Percentiles rank a stretch among this genome's conserved stretches.
phyloP scores from a whole-genome alignment of 495 filamentous ascomycete species.

The Hyaloscypha variabilis region DNA sequence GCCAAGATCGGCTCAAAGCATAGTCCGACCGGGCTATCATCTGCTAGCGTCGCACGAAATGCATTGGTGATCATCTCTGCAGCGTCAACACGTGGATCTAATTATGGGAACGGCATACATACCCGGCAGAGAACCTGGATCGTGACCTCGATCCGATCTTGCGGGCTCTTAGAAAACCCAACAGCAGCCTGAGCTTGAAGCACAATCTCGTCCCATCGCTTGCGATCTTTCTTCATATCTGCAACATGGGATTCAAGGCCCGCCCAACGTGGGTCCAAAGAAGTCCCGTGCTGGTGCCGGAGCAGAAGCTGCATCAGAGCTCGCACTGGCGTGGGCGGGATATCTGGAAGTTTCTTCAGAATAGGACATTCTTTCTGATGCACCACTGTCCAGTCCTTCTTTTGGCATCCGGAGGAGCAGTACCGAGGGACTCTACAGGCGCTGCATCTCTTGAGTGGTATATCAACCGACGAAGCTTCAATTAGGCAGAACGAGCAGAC shows the following conservation, averaged over 20 bases:
- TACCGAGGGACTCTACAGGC: slow-evolving; percentile 53
- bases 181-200: slow-evolving; percentile 49
- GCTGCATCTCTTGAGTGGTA: slow-evolving; percentile 45
- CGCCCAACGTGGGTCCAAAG: slow-evolving; percentile 14
- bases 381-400: slow-evolving; percentile 51
- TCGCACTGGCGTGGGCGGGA: slow-evolving; percentile 49
- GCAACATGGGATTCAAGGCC: slow-evolving; percentile 21
- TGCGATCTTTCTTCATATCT: slow-evolving; percentile 24
- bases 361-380: slow-evolving; percentile 58
- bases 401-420: slow-evolving; percentile 57
- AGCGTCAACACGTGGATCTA: slow-evolving; percentile 3
- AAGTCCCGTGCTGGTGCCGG: not conserved
- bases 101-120: not conserved
- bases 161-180: slow-evolving; percentile 37
- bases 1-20: slow-evolving; percentile 46
- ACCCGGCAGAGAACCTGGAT: slow-evolving; percentile 44
- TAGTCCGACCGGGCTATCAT: slow-evolving; percentile 25
- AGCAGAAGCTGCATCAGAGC: slow-evolving; percentile 48
- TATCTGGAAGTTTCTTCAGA: slow-evolving; percentile 21
- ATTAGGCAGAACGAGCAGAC: slow-evolving; percentile 22
- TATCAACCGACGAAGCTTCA: not conserved
- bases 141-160: slow-evolving; percentile 36
- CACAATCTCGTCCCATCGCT: slow-evolving; percentile 41
- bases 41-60: slow-evolving; percentile 25
- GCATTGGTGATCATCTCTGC: slow-evolving; percentile 30